Percentiles rank a stretch among this genome's conserved stretches.
These are phyloP conservation scores for Athelia psychrophila DNA, from an alignment of 1,284 basidiomycete species.

Conservation along the genomic window DNA sequence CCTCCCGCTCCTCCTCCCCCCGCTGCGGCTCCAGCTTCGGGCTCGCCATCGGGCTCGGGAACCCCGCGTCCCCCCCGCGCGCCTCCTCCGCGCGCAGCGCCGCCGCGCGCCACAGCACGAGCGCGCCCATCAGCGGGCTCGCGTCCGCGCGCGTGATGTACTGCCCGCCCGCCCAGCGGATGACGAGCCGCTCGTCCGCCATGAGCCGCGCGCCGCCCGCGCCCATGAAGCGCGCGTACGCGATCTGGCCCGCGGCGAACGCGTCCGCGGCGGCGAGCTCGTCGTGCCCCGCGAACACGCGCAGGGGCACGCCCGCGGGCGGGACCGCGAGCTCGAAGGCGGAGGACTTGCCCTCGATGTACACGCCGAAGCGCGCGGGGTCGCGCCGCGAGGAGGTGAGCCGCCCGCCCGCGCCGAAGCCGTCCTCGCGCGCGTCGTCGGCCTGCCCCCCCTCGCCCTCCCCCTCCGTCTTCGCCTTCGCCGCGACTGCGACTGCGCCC, in stretches of 20 bases:
- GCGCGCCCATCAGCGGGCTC: conserved; percentile 64
- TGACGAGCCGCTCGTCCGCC: conserved; percentile 52
- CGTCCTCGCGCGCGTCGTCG: conserved; percentile 6
- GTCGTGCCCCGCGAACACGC: conserved; percentile 36
- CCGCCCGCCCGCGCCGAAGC: conserved; percentile 49
- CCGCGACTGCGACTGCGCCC: too few species aligned
- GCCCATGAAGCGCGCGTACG: conserved; percentile 56
- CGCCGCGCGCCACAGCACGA: conserved; percentile 57
- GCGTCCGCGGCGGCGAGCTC: conserved; percentile 47
- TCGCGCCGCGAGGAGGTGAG: conserved; percentile 50
- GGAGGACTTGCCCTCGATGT: conserved; percentile 50
- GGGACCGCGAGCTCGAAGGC: conserved; percentile 65
- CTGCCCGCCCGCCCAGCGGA: conserved; percentile 64
- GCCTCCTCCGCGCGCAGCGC: conserved; percentile 42
- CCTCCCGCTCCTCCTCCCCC: too few species aligned
- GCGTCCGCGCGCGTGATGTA: conserved; percentile 63
- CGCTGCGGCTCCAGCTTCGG: background rate
- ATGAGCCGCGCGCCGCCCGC: conserved; percentile 41
- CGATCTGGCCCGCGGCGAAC: conserved; percentile 55
- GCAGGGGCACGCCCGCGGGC: conserved; percentile 16
- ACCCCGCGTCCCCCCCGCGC: conserved; percentile 29
- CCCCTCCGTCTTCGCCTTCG: conserved; percentile 17
- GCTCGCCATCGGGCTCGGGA: conserved; percentile 21
- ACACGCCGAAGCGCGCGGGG: conserved; percentile 50
- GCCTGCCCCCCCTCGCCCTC: background rate